A percentile compares a stretch with the other conserved stretches of the same genome.
phyloP scores from a whole-genome alignment of 2,329 filamentous ascomycete genomes.

The Diaporthe velutina region DNA sequence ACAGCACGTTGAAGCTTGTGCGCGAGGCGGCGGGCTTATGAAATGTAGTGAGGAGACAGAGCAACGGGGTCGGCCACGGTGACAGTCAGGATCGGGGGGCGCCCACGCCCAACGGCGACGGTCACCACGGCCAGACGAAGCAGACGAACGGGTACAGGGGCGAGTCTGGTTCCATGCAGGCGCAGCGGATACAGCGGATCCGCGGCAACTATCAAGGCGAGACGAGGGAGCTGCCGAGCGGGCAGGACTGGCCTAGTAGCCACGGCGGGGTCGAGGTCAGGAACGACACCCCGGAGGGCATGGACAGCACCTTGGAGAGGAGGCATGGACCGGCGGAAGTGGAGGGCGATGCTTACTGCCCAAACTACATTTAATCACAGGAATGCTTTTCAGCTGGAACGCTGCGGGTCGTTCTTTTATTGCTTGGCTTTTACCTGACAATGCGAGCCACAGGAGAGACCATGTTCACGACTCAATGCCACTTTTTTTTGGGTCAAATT shows the following conservation, averaged over 20 bases:
- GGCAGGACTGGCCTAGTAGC: slow-evolving; percentile 1
- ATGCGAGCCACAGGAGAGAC: background rate
- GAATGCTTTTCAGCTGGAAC: background rate
- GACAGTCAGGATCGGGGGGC: too few relatives aligned
- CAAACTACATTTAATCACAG: background rate
- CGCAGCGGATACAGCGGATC: slow-evolving; percentile 5
- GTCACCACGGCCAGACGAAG: too few relatives aligned
- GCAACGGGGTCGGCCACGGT: background rate
- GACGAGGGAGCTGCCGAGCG: slow-evolving; percentile 18
- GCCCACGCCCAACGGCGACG: background rate
- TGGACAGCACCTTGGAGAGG: background rate
- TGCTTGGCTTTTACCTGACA: fast-evolving
- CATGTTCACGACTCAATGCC: background rate
- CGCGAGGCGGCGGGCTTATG: slow-evolving; percentile 32
- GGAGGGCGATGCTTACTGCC: background rate
- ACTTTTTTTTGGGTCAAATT: too few relatives aligned
- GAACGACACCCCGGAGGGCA: background rate
- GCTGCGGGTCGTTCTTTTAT: background rate
- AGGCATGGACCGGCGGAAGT: background rate
- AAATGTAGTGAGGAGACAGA: background rate
- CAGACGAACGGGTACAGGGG: background rate
- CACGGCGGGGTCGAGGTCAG: background rate
- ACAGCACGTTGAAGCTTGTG: slow-evolving; percentile 25
- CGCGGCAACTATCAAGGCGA: background rate
- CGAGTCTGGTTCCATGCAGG: background rate